Evolutionary conservation across 768 basidiomycete species (phyloP), one percentile per base, ranked within the genome.

Genomic region (Glaciozyma antarctica): DNA sequence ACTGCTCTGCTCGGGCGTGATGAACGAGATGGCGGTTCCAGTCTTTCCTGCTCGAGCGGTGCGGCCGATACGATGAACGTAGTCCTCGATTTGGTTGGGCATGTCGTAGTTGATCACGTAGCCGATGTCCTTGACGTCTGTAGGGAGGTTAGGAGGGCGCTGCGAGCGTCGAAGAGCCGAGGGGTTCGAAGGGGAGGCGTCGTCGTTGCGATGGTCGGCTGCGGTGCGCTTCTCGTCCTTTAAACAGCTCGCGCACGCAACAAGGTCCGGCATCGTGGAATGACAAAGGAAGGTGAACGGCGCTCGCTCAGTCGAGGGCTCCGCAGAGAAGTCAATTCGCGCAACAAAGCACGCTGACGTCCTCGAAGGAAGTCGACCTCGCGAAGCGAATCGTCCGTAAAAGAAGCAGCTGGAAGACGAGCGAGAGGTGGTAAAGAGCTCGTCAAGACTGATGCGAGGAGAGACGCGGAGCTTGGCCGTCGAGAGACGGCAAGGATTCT

Each of bases 81-180:
- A 98, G 78, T 72, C 71, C 57, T 72, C 71, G 44, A 74, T 69
- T 10, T 58, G 54, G 79, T 95, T 95, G 1, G 93, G 92, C 81
- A 98, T 95, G 77, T 97, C 93, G 76, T 89, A 93, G 78, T 92
- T 92, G 91, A 72, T 67, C 55, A 97, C 92, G 78, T 92, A 97
- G 73, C 88, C 87, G 72, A 98, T 92, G 80, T 98, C 93, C 87
- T 98, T 97, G 79, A 98, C 93, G 81, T 95, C 94, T 95, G 79
- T 15, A 15, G 47, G 62, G 38, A 21, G 49, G 66, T 70, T 72
- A 67, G 62, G 67, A 66, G 72, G 74, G 74, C 75, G 71, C 71
- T n/a, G n/a, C 73, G 74, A 17, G 15, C 15, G 45, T 17, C 22
- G 17, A 45, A 45, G 22, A n/a, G n/a, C n/a, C n/a, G n/a, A n/a